Percentiles rank a stretch among this genome's conserved stretches.
Evolutionary conservation across 768 basidiomycete species (phyloP).

Genomic region (Kwoniella botswanensis): DNA sequence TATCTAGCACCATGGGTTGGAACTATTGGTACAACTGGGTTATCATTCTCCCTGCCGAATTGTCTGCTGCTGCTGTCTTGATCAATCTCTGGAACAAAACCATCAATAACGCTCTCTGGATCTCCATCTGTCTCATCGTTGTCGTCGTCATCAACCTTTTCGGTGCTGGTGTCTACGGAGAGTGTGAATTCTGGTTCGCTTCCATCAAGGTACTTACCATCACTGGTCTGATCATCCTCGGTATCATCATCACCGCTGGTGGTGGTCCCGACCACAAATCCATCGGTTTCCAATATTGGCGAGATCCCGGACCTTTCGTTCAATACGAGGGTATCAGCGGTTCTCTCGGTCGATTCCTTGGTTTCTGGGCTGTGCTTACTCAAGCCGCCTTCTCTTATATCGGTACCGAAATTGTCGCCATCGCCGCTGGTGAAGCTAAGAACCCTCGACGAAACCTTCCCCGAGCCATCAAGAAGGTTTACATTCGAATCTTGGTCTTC

Average conservation of each 20-base stretch:
- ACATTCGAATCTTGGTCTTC: slow-evolving; percentile 78
- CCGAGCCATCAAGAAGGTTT: slow-evolving; percentile 71
- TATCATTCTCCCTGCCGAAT: slow-evolving; percentile 70
- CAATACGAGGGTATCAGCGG: slow-evolving; percentile 70
- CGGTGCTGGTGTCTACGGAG: slow-evolving; percentile 57
- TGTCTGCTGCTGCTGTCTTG: slow-evolving; percentile 75
- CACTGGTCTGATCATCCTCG: slow-evolving; percentile 62
- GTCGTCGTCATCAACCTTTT: slow-evolving; percentile 66
- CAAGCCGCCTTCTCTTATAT: slow-evolving; percentile 88
- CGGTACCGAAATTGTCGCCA: slow-evolving; percentile 85
- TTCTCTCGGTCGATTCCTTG: slow-evolving; percentile 74
- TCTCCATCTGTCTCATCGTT: slow-evolving; percentile 75
- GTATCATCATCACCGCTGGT: slow-evolving; percentile 80
- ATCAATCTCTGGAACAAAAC: slow-evolving; percentile 62
- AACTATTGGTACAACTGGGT: slow-evolving; percentile 58
- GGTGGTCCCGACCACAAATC: slow-evolving; percentile 74
- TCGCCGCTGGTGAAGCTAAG: slow-evolving; percentile 68
- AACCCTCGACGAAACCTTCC: slow-evolving; percentile 75
- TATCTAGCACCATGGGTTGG: slow-evolving; percentile 19
- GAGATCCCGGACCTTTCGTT: slow-evolving; percentile 83
- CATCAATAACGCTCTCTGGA: slow-evolving; percentile 76
- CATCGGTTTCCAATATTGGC: slow-evolving; percentile 71
- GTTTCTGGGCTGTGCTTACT: slow-evolving; percentile 71
- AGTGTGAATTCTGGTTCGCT: slow-evolving; percentile 83
- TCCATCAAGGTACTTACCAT: slow-evolving; percentile 82